phyloP scores from a whole-genome alignment of 768 basidiomycete species.

The Phylloporus arenicola region DNA sequence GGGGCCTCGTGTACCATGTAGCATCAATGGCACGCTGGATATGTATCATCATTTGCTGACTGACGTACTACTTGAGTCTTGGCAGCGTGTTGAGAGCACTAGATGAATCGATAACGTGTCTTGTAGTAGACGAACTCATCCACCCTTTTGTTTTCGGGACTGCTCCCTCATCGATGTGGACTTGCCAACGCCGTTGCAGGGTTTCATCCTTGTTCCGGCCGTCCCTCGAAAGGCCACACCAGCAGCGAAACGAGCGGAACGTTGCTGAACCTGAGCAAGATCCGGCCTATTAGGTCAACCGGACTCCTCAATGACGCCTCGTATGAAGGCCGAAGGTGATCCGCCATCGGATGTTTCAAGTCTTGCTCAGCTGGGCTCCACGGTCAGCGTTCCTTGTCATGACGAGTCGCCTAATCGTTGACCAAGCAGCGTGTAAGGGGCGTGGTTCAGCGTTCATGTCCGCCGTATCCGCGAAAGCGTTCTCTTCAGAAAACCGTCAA shows the following conservation, averaged over 20 bases:
- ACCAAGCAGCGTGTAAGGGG: conserved; percentile 16
- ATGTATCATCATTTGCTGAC: not conserved
- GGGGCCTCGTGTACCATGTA: not conserved
- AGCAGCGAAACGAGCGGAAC: not conserved
- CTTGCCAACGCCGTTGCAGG: not conserved
- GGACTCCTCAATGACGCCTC: not conserved
- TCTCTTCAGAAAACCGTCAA: conserved; percentile 18
- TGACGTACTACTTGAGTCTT: not conserved
- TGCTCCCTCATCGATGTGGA: not conserved
- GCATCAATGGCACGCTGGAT: not conserved
- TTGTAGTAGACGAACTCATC: too few relatives aligned
- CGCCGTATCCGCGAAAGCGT: conserved; percentile 18
- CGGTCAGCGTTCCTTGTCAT: conserved; percentile 13
- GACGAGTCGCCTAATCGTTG: conserved; percentile 25
- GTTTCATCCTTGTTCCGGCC: conserved; percentile 15
- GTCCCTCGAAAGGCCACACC: conserved; percentile 4
- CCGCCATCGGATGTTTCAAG: conserved; percentile 14
- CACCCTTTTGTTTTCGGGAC: not conserved
- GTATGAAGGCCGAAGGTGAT: conserved; percentile 1
- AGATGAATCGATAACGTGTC: too few relatives aligned
- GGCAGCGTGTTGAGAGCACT: too few relatives aligned
- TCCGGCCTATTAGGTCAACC: conserved; percentile 1
- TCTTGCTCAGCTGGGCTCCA: conserved; percentile 6
- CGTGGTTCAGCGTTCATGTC: conserved; percentile 22
- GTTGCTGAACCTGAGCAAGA: conserved; percentile 1